Conservation (phyloP, 495 filamentous ascomycete genomes). For the Penicilliopsis zonata region DNA sequence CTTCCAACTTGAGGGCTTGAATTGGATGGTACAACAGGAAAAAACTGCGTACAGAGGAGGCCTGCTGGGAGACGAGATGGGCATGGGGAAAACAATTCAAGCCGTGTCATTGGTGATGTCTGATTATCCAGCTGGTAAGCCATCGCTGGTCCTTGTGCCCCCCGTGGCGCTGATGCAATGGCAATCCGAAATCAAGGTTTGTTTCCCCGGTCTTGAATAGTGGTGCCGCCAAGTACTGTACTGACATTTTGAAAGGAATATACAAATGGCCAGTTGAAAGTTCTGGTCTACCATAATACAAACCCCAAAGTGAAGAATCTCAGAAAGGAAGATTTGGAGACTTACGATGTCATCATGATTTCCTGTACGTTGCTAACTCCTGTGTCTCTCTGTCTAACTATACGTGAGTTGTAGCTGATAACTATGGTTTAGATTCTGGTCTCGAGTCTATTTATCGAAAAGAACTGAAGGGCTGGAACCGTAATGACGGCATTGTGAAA, state of each 20-base stretch:
- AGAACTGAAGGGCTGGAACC: constrained; percentile 81
- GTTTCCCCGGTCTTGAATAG: constrained; percentile 1
- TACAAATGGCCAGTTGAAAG: constrained; percentile 78
- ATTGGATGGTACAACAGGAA: constrained; percentile 90
- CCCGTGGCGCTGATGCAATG: constrained; percentile 97
- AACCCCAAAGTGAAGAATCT: constrained; percentile 71
- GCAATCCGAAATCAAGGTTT: constrained; percentile 72
- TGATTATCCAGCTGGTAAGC: constrained; percentile 70
- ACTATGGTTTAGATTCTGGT: constrained; percentile 55
- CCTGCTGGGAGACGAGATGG: constrained; percentile 91
- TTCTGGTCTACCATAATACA: constrained; percentile 79
- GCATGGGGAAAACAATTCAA: constrained; percentile 97
- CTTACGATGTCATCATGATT: constrained; percentile 89
- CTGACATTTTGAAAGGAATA: constrained; percentile 42
- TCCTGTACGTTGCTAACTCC: constrained; percentile 39
- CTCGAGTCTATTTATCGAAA: constrained; percentile 86
- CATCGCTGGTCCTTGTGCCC: constrained; percentile 82
- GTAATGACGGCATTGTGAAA: constrained; percentile 61
- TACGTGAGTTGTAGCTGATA: too few relatives aligned
- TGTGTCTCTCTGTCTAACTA: constrained; percentile 6
- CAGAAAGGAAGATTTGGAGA: constrained; percentile 56
- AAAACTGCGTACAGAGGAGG: constrained; percentile 75
- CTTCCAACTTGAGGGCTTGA: constrained; percentile 85
- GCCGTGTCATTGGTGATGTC: constrained; percentile 96
- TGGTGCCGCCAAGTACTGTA: background rate